Evolutionary conservation across 306 rosid genomes (phyloP), one percentile per base, ranked within the genome.

Genomic region (Psophocarpus tetragonolobus): DNA sequence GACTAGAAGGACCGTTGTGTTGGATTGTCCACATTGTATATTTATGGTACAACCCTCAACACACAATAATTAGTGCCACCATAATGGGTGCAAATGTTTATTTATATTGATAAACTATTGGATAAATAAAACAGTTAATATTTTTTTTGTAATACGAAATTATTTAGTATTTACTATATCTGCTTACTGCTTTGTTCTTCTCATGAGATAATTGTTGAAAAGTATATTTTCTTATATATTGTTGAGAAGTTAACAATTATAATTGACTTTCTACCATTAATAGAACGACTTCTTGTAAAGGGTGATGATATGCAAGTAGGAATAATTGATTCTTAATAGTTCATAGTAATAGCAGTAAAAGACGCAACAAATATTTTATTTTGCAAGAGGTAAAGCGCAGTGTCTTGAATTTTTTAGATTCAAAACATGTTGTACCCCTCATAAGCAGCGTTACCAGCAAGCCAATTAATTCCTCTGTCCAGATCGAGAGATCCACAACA

Each of bases 21-120:
- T 82, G 74, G 75, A 53, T 66, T 69, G 35, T 74, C 78, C 26
- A 58, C 69, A 78, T 71, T 68, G 42, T 76, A 76, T 68, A 53
- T 76, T 76, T 23, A 26, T 36, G 68, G 41, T 15, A 30, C 4
- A 77, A 53, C 68, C 67, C 66, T 35, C 45, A 56, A 76, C 23
- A 73, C 82, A 76, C 88, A 53, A 68, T 70, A 51, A 63, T 27
- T 62, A 71, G 45, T 26, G 27, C 39, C 41, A 26, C 77, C 39
- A 47, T n/a, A 27, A 69, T 38, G 77, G 67, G 35, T 73, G 71
- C 75, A 33, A 41, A 23, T 54, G 53, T 56, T 70, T 75, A 61
- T 50, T 70, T 76, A 77, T 51, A 57, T 61, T 47, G 42, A 44
- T 42, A n/a, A 67, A 24, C 47, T 57, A 58, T 11, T 17, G 20